Evolutionary conservation across 805 yeast species (phyloP), one percentile per base, ranked within the genome.

Genomic region (Wickerhamomyces silvicola): DNA sequence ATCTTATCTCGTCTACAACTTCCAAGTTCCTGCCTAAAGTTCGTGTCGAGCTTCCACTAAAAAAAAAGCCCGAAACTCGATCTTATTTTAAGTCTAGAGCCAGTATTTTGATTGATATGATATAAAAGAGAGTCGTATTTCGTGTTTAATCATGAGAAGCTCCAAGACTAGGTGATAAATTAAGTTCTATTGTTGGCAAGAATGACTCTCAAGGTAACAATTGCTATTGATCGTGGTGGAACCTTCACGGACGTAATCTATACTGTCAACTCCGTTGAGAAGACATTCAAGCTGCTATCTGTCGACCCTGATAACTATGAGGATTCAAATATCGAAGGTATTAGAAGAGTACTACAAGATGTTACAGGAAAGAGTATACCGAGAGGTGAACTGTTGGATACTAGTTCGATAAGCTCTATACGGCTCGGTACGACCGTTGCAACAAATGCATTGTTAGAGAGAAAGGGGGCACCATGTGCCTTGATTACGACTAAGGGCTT

Each of bases 351-450:
- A 1, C 52, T 69, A 14, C 71, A 67, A 33, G 49, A 48, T 20
- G 64, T 59, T 11, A 59, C 57, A 1, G 60, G 59, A 1, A 39
- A 27, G 1, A 4, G 33, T 1, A 65, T 68, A 20, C 60, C 64
- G 15, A 43, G 56, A 31, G 50, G 49, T 2, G 38, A 42, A 17
- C 50, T 48, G 6, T 48, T 68, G 27, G 59, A 57, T 19, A 46
- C 68, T 4, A 57, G 60, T 11, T 39, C 48, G 4, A 65, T 68
- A 25, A 59, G 60, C 7, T 57, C 64, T 20, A 66, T 68, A 28
- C 50, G 72, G 20, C 54, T 68, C 57, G 74, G 73, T 3, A 68
- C 73, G 19, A 68, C 74, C 1, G 73, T 68, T 7, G 75, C 77
- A 5, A 70, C 77, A 22, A 70, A 70, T 46, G 77, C 77, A 0